These are phyloP conservation scores for Jimgerdemannia lactiflua DNA, from an alignment of 192 early-diverging fungal genomes.

Conservation along the genomic window DNA sequence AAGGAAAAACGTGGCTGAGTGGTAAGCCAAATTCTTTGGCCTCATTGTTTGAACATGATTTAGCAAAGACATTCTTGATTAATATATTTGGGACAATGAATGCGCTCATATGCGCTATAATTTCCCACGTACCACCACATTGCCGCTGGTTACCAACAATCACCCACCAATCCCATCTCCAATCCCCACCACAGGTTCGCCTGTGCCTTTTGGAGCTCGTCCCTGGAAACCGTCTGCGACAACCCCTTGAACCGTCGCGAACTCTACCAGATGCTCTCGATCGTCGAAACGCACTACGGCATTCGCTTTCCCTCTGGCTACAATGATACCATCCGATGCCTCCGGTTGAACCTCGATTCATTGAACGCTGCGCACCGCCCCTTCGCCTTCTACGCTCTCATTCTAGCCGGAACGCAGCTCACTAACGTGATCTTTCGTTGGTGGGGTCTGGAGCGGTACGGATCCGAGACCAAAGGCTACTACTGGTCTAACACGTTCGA, in stretches of 20 bases:
- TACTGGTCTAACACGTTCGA: constrained; percentile 14
- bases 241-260: constrained; percentile 31
- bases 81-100: neutral
- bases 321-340: constrained; percentile 44
- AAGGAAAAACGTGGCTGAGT: constrained; percentile 22
- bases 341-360: constrained; percentile 53
- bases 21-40: constrained; percentile 3
- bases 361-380: constrained; percentile 55
- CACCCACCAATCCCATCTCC: neutral
- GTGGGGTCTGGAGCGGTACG: constrained; percentile 17
- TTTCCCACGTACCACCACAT: neutral
- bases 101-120: too few relatives aligned
- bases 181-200: constrained; percentile 39
- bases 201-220: constrained; percentile 47
- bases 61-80: constrained; percentile 4
- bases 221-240: constrained; percentile 27
- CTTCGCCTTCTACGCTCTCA: constrained; percentile 47
- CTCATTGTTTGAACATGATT: too few relatives aligned
- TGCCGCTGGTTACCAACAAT: neutral
- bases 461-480: constrained; percentile 8
- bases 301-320: constrained; percentile 39
- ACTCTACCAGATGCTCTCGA: constrained; percentile 36
- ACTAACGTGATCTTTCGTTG: constrained; percentile 13
- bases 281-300: constrained; percentile 27
- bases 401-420: constrained; percentile 21